Conservation (phyloP, 2,329 filamentous ascomycete genomes). For the Shiraia bambusicola region DNA sequence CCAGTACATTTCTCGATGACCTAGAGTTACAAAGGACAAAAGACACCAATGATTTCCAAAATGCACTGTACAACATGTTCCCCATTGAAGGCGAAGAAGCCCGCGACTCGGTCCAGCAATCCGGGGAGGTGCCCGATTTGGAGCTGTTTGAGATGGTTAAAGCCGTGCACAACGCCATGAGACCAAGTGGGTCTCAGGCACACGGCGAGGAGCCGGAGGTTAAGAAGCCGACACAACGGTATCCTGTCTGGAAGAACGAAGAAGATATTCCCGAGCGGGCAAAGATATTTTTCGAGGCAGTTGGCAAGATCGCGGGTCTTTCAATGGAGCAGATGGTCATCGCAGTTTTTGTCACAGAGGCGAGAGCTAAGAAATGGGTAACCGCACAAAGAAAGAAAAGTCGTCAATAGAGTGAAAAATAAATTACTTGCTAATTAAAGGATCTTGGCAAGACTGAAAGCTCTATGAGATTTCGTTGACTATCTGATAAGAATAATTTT, state of each 20-base stretch:
- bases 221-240: constrained; percentile 52
- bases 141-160: constrained; percentile 42
- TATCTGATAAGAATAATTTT: too few species aligned
- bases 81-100: constrained; percentile 27
- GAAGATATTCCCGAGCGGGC: constrained; percentile 51
- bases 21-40: constrained; percentile 38
- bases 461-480: too few species aligned
- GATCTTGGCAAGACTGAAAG: too few species aligned
- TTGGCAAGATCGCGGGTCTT: constrained; percentile 53
- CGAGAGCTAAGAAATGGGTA: constrained; percentile 28
- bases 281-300: constrained; percentile 54
- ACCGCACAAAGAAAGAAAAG: constrained; percentile 18
- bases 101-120: constrained; percentile 1
- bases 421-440: too few species aligned
- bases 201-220: constrained; percentile 30
- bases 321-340: constrained; percentile 53
- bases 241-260: constrained; percentile 52
- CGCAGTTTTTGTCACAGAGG: constrained; percentile 55
- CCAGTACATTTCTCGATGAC: constrained; percentile 60
- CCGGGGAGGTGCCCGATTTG: constrained; percentile 32
- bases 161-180: constrained; percentile 47
- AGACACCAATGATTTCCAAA: constrained; percentile 44
- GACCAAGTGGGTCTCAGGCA: constrained; percentile 42
- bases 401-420: background rate
- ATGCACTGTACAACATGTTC: constrained; percentile 47